phyloP scores from a whole-genome alignment of 2,329 filamentous ascomycete genomes.

The Paramyrothecium sp. region DNA sequence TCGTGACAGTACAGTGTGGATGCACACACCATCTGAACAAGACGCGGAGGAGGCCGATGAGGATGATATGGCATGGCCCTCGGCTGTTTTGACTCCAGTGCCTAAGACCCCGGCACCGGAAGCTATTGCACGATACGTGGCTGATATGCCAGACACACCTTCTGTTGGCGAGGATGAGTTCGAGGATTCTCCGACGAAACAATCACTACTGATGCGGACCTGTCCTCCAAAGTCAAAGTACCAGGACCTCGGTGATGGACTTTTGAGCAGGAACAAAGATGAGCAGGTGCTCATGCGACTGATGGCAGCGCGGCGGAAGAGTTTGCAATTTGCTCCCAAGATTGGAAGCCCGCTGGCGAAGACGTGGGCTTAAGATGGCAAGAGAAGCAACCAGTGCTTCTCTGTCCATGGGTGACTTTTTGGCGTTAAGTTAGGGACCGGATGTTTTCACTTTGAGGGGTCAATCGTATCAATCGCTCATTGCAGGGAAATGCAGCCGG shows the following conservation, averaged over 20 bases:
- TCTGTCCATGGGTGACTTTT: neutral
- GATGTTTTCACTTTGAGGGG: neutral
- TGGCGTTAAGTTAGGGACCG: neutral
- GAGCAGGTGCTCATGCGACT: slow-evolving; percentile 59
- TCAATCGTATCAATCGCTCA: neutral
- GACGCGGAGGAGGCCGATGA: slow-evolving; percentile 31
- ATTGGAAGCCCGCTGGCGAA: slow-evolving; percentile 69
- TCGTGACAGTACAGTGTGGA: slow-evolving; percentile 54
- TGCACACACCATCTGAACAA: slow-evolving; percentile 50
- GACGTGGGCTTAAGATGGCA: slow-evolving; percentile 37
- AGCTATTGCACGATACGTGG: slow-evolving; percentile 49
- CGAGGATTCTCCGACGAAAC: slow-evolving; percentile 26
- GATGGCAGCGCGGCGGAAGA: slow-evolving; percentile 73
- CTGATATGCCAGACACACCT: slow-evolving; percentile 47
- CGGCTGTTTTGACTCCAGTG: slow-evolving; percentile 50
- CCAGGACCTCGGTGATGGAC: slow-evolving; percentile 38
- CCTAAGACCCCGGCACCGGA: slow-evolving; percentile 60
- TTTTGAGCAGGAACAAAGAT: slow-evolving; percentile 51
- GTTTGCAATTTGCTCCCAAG: slow-evolving; percentile 74
- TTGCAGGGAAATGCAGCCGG: too few species aligned
- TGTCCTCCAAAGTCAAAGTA: slow-evolving; percentile 51
- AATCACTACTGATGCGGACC: slow-evolving; percentile 47
- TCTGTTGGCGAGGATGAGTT: slow-evolving; percentile 26
- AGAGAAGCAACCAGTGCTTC: neutral
- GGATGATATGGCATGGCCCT: slow-evolving; percentile 40